These are phyloP conservation scores for Paecilomyces fulvus DNA, from an alignment of 2,329 filamentous ascomycete species.

Conservation along the genomic window DNA sequence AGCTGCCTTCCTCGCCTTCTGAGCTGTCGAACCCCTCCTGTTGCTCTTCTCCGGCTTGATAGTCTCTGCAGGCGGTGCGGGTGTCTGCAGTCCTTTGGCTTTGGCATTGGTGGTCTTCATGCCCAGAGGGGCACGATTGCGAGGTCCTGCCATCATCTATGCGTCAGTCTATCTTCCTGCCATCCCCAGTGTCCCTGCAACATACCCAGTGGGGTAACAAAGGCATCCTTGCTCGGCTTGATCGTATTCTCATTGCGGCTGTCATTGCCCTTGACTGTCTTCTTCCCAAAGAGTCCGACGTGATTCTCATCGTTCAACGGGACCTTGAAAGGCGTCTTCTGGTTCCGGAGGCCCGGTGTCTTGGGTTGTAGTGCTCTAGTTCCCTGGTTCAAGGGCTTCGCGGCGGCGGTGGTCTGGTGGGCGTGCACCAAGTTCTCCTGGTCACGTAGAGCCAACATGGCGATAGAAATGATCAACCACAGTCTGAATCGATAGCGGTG, in stretches of 20 bases:
- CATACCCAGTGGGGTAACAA: constrained; percentile 73
- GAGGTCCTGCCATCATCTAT: constrained; percentile 43
- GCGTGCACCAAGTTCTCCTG: constrained; percentile 80
- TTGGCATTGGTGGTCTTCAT: constrained; percentile 97
- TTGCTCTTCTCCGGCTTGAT: constrained; percentile 57
- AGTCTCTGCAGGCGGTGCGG: constrained; percentile 52
- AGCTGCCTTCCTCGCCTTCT: constrained; percentile 51
- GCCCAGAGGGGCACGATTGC: constrained; percentile 71
- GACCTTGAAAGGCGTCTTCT: constrained; percentile 75
- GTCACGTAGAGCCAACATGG: constrained; percentile 70
- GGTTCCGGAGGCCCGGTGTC: constrained; percentile 66
- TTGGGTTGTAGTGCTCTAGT: constrained; percentile 57
- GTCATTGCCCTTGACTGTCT: constrained; percentile 45
- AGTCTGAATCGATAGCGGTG: neutral
- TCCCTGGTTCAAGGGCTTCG: constrained; percentile 64
- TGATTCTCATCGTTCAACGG: constrained; percentile 80
- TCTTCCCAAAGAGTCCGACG: constrained; percentile 52
- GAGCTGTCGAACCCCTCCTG: constrained; percentile 50
- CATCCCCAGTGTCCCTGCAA: neutral
- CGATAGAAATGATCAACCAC: constrained; percentile 10
- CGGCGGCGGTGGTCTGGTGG: constrained; percentile 60
- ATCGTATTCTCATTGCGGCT: constrained; percentile 49
- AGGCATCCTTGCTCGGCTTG: constrained; percentile 53
- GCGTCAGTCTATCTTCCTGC: neutral
- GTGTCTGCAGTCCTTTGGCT: constrained; percentile 57